Conservation (phyloP, 768 basidiomycete genomes). For the Chalciporus sphaerocephalus region DNA sequence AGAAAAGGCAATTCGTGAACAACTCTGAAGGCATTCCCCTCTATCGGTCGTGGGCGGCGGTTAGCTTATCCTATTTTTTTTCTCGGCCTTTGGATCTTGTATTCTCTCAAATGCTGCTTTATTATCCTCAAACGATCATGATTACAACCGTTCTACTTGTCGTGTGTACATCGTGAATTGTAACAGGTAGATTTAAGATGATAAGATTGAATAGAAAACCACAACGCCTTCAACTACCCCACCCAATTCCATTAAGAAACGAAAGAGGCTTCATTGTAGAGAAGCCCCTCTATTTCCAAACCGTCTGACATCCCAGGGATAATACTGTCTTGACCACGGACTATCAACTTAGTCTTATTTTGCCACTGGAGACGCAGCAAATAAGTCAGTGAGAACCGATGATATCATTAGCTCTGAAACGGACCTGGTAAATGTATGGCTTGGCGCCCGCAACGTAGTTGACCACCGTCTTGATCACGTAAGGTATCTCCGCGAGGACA, state of each 20-base stretch:
- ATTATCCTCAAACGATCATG: background rate
- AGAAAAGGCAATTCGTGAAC: conserved; percentile 3
- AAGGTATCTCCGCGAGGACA: conserved; percentile 91
- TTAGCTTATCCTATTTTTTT: too few species aligned
- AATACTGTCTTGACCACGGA: conserved; percentile 41
- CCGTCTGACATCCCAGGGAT: conserved; percentile 39
- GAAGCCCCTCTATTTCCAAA: conserved; percentile 52
- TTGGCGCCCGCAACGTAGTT: conserved; percentile 92
- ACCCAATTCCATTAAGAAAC: conserved; percentile 50
- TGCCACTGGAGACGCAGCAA: conserved; percentile 41
- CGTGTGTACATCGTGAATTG: background rate
- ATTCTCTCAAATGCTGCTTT: background rate
- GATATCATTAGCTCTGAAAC: conserved; percentile 19
- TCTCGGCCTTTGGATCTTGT: background rate
- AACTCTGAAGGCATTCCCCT: background rate
- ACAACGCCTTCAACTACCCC: background rate
- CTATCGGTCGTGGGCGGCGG: background rate
- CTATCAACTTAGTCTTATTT: conserved; percentile 48
- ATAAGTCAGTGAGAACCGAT: background rate
- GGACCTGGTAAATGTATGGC: conserved; percentile 90
- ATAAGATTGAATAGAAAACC: conserved; percentile 1
- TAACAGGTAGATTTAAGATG: conserved; percentile 9
- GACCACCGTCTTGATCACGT: conserved; percentile 86
- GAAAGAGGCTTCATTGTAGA: conserved; percentile 92
- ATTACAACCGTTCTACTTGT: background rate